Evolutionary conservation across 148 eudicot genomes (phyloP).

Genomic region (Pharnaceum exiguum): DNA sequence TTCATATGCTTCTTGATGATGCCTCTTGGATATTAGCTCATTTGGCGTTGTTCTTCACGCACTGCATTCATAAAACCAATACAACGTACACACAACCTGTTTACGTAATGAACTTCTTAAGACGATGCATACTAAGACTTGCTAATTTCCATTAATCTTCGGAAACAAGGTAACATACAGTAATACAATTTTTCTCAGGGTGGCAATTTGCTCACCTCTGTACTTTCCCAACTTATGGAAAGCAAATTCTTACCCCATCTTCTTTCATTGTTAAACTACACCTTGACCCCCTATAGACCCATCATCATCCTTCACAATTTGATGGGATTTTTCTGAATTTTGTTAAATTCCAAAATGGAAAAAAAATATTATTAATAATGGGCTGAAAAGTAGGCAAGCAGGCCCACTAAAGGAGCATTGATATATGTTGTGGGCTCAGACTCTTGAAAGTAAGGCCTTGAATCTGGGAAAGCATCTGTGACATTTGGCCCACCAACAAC

Average conservation of each 20-base stretch:
- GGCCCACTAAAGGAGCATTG: slow-evolving; percentile 93
- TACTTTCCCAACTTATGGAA: not conserved
- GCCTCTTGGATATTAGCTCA: too few species aligned
- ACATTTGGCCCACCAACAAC: slow-evolving; percentile 94
- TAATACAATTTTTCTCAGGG: slow-evolving; percentile 23
- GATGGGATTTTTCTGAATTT: not conserved
- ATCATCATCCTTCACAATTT: not conserved
- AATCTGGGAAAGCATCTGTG: slow-evolving; percentile 76
- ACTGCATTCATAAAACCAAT: too few species aligned
- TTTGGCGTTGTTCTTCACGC: too few species aligned
- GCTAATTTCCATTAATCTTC: slow-evolving; percentile 15
- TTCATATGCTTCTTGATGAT: too few species aligned
- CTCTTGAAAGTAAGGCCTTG: slow-evolving; percentile 81
- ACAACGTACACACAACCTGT: too few species aligned
- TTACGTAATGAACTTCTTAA: too few species aligned
- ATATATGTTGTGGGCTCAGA: slow-evolving; percentile 96
- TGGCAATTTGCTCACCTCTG: slow-evolving; percentile 48
- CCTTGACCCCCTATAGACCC: not conserved
- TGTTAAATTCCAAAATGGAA: not conserved
- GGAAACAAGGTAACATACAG: slow-evolving; percentile 9
- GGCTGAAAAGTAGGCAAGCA: slow-evolving; percentile 76
- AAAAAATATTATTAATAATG: slow-evolving; percentile 32
- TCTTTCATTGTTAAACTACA: too few species aligned
- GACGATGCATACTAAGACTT: too few species aligned
- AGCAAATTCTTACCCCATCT: too few species aligned